Conservation (phyloP, 2,329 filamentous ascomycete genomes). For the Hypoxylon sp. region DNA sequence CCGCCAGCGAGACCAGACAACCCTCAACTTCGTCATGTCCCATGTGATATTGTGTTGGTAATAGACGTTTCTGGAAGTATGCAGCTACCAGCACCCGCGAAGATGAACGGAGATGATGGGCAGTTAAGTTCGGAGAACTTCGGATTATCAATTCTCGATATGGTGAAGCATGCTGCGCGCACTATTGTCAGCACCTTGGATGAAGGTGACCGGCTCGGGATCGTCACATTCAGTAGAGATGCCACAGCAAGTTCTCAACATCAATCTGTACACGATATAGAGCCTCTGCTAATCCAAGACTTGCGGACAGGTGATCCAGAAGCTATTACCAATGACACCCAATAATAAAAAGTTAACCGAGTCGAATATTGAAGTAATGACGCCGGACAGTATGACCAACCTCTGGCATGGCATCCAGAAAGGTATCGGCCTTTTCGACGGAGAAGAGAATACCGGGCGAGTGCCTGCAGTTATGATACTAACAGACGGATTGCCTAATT, state of each 20-base stretch:
- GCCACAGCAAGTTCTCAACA: constrained; percentile 53
- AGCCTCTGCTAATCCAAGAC: constrained; percentile 21
- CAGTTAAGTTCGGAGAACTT: constrained; percentile 58
- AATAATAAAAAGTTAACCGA: constrained; percentile 61
- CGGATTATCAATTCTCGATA: constrained; percentile 70
- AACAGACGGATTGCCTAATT: constrained; percentile 70
- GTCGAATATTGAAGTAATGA: constrained; percentile 62
- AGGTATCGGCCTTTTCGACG: constrained; percentile 65
- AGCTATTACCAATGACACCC: constrained; percentile 64
- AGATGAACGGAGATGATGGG: constrained; percentile 57
- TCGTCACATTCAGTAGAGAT: constrained; percentile 67
- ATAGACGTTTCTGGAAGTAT: constrained; percentile 75
- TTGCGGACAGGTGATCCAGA: constrained; percentile 58
- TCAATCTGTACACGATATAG: constrained; percentile 1
- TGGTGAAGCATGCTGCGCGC: constrained; percentile 72
- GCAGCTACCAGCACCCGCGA: constrained; percentile 62
- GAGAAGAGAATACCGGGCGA: constrained; percentile 53
- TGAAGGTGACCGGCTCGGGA: constrained; percentile 68
- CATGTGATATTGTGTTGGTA: constrained; percentile 73
- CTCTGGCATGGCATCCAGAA: constrained; percentile 70
- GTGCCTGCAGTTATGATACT: constrained; percentile 68
- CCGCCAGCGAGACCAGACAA: constrained; percentile 59
- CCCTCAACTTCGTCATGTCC: constrained; percentile 57
- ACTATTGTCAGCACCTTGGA: constrained; percentile 72
- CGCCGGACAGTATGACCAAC: constrained; percentile 62